Evolutionary conservation across 108 stramenopile genomes (phyloP).

Genomic region (Nannochloropsis granulata): DNA sequence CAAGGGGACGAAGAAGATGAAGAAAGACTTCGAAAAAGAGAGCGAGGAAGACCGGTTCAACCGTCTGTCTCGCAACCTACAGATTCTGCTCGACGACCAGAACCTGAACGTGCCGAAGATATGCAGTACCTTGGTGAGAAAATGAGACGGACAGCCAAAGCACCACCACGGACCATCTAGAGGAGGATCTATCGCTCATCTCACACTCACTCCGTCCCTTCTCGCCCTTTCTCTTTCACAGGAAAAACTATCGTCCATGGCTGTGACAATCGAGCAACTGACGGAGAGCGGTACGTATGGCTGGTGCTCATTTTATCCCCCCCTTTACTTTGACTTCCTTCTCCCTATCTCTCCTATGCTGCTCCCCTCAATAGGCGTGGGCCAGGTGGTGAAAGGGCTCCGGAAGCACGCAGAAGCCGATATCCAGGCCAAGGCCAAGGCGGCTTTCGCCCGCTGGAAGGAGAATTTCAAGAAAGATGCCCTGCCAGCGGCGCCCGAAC

Average conservation of each 20-base stretch:
- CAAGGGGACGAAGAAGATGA: background rate
- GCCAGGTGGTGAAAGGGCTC: background rate
- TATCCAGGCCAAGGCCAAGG: background rate
- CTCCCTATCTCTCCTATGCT: background rate
- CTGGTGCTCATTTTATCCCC: too few relatives aligned
- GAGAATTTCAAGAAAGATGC: background rate
- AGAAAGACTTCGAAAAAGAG: background rate
- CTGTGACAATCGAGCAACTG: background rate
- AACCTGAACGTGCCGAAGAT: background rate
- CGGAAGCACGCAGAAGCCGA: background rate
- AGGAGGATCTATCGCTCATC: background rate
- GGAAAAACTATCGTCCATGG: background rate
- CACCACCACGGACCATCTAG: background rate
- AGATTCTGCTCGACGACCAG: background rate
- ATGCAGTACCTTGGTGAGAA: background rate
- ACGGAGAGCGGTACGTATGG: background rate
- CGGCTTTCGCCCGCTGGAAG: background rate
- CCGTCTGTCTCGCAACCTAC: background rate
- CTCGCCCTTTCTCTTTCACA: background rate
- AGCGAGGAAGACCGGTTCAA: background rate
- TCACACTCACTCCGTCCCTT: background rate
- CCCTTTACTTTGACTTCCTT: too few relatives aligned
- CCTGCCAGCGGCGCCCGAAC: background rate
- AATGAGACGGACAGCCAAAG: background rate
- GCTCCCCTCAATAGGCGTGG: background rate